Base-by-base conservation (phyloP, 2,329 filamentous ascomycete genomes). In the Hypoxylon sp. region DNA sequence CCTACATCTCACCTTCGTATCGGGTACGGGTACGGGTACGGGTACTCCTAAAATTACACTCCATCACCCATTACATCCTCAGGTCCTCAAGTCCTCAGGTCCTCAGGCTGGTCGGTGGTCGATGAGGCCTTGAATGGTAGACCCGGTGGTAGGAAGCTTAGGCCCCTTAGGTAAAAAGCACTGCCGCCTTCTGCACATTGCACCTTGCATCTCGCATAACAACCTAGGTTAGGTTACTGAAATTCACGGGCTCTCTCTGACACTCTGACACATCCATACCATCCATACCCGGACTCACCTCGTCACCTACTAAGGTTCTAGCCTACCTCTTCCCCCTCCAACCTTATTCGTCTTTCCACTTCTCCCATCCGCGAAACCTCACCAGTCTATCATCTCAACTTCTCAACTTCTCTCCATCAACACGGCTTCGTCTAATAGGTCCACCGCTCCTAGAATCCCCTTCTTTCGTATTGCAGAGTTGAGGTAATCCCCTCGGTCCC, bases 191-290 rank as follows among this genome's bases (percentile, higher is more conserved):
- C 32, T 34, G 32, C 32, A 34, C 32, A 4, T 34, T 15, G 7
- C 48, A 34, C 20, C 19, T 39, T 22, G 19, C 41, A 22, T 11
- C n/a, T 43, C 17, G 11, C 39, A 43, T 4, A 20, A 2, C 4
- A 2, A 10, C n/a, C 8, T 13, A 34, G 11, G 54, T 28, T 43
- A 5, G 52, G 47, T 24, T 48, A 15, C 32, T 47, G 22, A 44
- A 51, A 6, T 39, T 49, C 41, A 20, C 49, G 37, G 20, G 41
- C 20, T 52, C n/a, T 24, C 26, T n/a, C n/a, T n/a, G 22, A 46
- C 30, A n/a, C 43, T 59, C 55, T 56, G 41, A 65, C 59, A 56
- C 56, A 59, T 37, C 46, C 51, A 20, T 22, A 37, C 30, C 32
- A 39, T 24, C 6, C 51, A 17, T 15, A 48, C 47, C n/a, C 55